Evolutionary conservation across 495 filamentous ascomycete genomes (phyloP).

Genomic region (Penicillium antarcticum): DNA sequence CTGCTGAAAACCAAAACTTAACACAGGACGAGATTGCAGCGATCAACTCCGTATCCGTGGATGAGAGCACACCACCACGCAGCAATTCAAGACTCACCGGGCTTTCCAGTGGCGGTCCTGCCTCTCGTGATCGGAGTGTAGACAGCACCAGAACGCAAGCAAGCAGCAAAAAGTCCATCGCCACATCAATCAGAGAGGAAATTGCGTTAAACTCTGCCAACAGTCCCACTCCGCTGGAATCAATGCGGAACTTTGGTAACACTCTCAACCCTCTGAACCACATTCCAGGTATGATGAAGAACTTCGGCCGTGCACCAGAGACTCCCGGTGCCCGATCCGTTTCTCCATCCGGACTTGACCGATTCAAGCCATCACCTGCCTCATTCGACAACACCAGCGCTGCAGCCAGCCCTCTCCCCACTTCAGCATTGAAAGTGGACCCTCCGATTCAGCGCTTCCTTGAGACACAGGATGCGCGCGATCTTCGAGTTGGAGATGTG

Average conservation of each 20-base stretch:
- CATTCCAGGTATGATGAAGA: conserved; percentile 69
- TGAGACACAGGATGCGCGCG: conserved; percentile 69
- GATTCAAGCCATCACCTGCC: conserved; percentile 24
- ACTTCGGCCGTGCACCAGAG: conserved; percentile 63
- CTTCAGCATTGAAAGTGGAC: conserved; percentile 44
- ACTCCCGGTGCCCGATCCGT: conserved; percentile 19
- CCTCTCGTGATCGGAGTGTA: conserved; percentile 67
- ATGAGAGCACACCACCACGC: conserved; percentile 30
- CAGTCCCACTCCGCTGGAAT: conserved; percentile 62
- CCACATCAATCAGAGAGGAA: conserved; percentile 26
- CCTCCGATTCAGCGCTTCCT: conserved; percentile 80
- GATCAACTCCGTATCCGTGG: conserved; percentile 38
- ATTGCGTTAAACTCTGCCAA: conserved; percentile 17
- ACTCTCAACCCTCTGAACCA: conserved; percentile 82
- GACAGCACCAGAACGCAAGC: conserved; percentile 67
- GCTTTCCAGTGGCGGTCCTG: conserved; percentile 59
- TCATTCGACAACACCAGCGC: conserved; percentile 17
- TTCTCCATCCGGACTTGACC: conserved; percentile 30
- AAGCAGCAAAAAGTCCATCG: conserved; percentile 30
- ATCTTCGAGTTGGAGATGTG: conserved; percentile 80
- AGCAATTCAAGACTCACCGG: conserved; percentile 41
- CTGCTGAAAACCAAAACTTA: conserved; percentile 50
- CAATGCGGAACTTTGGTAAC: conserved; percentile 78
- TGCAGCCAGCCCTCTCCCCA: conserved; percentile 16
- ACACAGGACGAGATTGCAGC: conserved; percentile 44